Evolutionary conservation across 1,139 yeast species (phyloP).

Genomic region (Suhomyces choctaworum): DNA sequence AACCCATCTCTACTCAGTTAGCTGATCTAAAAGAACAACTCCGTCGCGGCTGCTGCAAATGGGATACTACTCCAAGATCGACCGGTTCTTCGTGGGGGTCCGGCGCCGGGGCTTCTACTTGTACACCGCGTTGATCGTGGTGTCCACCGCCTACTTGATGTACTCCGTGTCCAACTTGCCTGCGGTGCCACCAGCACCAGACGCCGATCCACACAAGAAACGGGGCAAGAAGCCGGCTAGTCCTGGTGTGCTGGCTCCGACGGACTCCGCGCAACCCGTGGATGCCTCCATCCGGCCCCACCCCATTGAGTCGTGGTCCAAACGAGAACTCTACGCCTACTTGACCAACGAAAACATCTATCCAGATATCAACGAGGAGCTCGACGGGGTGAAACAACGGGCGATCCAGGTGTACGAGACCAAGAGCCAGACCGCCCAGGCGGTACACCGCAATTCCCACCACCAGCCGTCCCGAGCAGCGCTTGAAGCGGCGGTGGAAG

Average conservation of each 20-base stretch:
- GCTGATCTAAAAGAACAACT: no score
- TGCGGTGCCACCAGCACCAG: slow-evolving; percentile 15
- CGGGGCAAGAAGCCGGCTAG: slow-evolving; percentile 3
- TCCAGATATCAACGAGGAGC: slow-evolving; percentile 22
- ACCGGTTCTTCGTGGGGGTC: slow-evolving; percentile 27
- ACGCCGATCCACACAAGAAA: slow-evolving; percentile 2
- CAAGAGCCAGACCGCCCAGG: background rate
- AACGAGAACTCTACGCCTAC: slow-evolving; percentile 21
- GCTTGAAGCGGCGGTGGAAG: slow-evolving; percentile 5
- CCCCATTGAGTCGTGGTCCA: slow-evolving; percentile 21
- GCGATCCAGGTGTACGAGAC: slow-evolving; percentile 17
- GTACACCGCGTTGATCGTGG: slow-evolving; percentile 34
- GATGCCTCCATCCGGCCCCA: background rate
- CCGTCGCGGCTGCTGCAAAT: slow-evolving; percentile 2
- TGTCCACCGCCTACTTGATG: slow-evolving; percentile 37
- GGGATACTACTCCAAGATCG: slow-evolving; percentile 19
- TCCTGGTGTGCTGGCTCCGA: background rate
- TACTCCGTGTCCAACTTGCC: slow-evolving; percentile 35
- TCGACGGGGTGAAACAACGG: slow-evolving; percentile 16
- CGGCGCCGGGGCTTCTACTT: slow-evolving; percentile 40
- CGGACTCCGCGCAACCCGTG: background rate
- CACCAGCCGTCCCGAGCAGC: slow-evolving; percentile 2
- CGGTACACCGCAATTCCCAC: background rate
- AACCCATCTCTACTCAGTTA: no score
- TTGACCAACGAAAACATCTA: slow-evolving; percentile 20